A percentile compares a stretch with the other conserved stretches of the same genome.
Conservation (phyloP, 2,329 filamentous ascomycete genomes). For the Claviceps purpurea region DNA sequence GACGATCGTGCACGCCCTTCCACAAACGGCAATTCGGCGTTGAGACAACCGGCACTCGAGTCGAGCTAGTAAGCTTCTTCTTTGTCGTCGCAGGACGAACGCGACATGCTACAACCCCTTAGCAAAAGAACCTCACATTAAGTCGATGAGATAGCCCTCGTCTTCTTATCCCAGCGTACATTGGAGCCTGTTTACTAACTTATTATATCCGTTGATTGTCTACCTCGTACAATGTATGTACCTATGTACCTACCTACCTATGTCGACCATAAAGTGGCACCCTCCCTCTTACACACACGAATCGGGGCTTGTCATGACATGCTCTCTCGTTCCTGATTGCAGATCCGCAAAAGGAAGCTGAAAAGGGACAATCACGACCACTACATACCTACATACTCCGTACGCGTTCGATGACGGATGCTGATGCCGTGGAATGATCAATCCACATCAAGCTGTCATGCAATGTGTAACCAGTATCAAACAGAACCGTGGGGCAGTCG, state of each 20-base stretch:
- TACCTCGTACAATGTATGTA: background rate
- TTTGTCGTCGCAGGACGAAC: background rate
- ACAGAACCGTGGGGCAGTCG: no score
- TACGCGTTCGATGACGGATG: no score
- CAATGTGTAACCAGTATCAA: no score
- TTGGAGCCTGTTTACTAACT: background rate
- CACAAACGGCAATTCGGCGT: slow-evolving; percentile 1
- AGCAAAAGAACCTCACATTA: no score
- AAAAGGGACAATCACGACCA: background rate
- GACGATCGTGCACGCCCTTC: background rate
- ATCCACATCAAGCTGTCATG: no score
- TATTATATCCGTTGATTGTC: background rate
- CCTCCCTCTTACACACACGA: background rate
- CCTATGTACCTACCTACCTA: background rate
- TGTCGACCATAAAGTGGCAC: background rate
- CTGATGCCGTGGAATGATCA: no score
- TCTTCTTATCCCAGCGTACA: background rate
- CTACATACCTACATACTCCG: background rate
- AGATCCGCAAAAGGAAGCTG: background rate
- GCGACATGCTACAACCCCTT: background rate
- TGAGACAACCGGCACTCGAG: background rate
- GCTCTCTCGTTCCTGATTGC: background rate
- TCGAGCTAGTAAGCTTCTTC: background rate
- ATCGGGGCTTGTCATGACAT: background rate
- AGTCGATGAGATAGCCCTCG: background rate